Base-by-base conservation (phyloP, 202 grass and related monocot genomes). In the Sporobolus alterniflorus region DNA sequence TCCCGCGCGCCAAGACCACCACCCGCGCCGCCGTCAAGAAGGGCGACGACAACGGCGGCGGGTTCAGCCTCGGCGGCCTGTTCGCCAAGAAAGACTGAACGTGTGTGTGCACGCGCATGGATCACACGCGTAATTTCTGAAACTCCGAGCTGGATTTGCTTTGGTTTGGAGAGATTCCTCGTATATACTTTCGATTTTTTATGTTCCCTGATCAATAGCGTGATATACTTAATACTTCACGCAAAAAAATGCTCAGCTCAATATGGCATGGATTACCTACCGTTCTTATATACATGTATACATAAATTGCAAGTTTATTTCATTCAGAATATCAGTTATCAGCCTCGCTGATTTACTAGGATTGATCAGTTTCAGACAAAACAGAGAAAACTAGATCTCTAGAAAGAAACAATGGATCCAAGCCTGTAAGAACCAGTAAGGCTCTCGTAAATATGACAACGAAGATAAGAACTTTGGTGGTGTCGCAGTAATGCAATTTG, bases 391-490 rank as follows among this genome's bases (percentile, higher is more conserved):
- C n/a, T 47, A 43, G 6, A 40, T 62, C 78, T 63, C 16, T 22
- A 22, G 18, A 63, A 30, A 29, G 21, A 64, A 30, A 49, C 29
- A 29, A 9, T 17, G 14, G 11, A 86, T 18, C 39, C 61, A 82
- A 65, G 31, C n/a, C n/a, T n/a, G n/a, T n/a, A 73, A 50, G 94
- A 97, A n/a, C 92, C 94, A 34, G 92, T 71, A 64, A 97, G 88
- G 29, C 92, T 97, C 92, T 97, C 79, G 61, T 85, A 72, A 79
- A 17, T 15, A 57, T 46, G 59, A 18, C 48, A 82, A 24, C 28
- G 68, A 50, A 55, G 7, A 39, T 83, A 40, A 82, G 65, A 65
- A 67, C 33, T 56, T 46, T 74, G 52, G 36, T 64, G 28, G 25
- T 25, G 4, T 59, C 20, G 77, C 57, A 67, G 18, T n/a, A 33